Conservation (phyloP, 78 protist species). For the Dictyostelium citrinum region DNA sequence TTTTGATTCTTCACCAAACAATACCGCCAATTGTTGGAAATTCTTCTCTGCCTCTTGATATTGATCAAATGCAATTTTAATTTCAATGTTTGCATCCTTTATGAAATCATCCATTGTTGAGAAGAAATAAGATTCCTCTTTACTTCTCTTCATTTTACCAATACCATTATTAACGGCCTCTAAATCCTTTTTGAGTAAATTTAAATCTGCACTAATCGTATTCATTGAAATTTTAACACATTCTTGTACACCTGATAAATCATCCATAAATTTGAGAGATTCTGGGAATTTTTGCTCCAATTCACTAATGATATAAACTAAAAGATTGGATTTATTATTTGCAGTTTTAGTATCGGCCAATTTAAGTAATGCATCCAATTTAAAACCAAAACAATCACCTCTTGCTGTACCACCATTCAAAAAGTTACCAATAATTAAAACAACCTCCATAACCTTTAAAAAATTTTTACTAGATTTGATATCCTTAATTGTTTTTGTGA, state of each 20-base stretch:
- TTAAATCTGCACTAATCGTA: neutral
- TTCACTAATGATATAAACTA: constrained; percentile 50
- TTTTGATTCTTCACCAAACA: constrained; percentile 71
- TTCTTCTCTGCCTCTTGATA: constrained; percentile 12
- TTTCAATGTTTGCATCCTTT: constrained; percentile 50
- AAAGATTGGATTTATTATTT: constrained; percentile 48
- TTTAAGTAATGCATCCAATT: constrained; percentile 55
- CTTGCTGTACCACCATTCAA: constrained; percentile 82
- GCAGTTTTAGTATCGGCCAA: constrained; percentile 58
- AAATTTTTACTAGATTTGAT: constrained; percentile 11
- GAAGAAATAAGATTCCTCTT: constrained; percentile 56
- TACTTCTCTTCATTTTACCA: constrained; percentile 35
- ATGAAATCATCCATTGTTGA: constrained; percentile 42
- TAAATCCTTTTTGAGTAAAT: constrained; percentile 40
- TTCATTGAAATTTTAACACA: constrained; percentile 40
- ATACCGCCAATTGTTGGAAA: neutral
- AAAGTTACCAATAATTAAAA: constrained; percentile 80
- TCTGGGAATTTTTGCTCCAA: constrained; percentile 50
- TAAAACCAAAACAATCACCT: constrained; percentile 84
- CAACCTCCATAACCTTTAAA: constrained; percentile 63
- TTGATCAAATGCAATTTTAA: constrained; percentile 51
- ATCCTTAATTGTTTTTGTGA: constrained; percentile 8
- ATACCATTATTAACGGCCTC: constrained; percentile 22
- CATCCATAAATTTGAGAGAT: constrained; percentile 15
- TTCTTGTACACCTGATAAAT: neutral